Conservation (phyloP, 2,329 filamentous ascomycete species). For the Ceratocystis colombiana region DNA sequence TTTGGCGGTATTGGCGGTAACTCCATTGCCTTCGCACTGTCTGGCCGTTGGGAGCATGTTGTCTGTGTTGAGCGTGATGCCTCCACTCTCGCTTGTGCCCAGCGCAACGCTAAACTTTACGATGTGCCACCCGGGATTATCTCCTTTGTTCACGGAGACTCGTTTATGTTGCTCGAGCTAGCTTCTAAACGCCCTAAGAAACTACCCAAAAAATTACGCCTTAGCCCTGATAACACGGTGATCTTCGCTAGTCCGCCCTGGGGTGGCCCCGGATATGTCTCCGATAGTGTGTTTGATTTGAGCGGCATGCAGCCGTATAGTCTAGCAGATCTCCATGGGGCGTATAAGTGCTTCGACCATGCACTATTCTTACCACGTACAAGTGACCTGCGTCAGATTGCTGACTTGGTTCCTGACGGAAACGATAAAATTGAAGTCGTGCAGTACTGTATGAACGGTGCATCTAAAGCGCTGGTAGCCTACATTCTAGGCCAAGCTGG, state of each 20-base stretch:
- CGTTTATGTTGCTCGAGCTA: conserved; percentile 46
- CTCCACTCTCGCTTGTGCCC: conserved; percentile 73
- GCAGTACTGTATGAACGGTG: conserved; percentile 85
- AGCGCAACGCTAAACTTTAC: conserved; percentile 82
- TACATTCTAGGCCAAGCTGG: conserved; percentile 41
- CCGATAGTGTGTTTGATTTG: conserved; percentile 67
- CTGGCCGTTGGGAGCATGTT: conserved; percentile 66
- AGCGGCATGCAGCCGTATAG: conserved; percentile 81
- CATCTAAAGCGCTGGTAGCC: conserved; percentile 70
- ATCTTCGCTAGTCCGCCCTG: conserved; percentile 52
- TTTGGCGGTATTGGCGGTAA: conserved; percentile 93
- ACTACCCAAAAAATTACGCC: conserved; percentile 35
- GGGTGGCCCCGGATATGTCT: conserved; percentile 48
- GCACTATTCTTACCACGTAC: conserved; percentile 79
- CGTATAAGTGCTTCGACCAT: conserved; percentile 50
- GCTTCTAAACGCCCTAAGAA: conserved; percentile 29
- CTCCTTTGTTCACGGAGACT: conserved; percentile 79
- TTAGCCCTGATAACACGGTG: conserved; percentile 37
- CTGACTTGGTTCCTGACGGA: conserved; percentile 39
- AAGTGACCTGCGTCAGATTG: conserved; percentile 71
- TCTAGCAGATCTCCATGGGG: conserved; percentile 50
- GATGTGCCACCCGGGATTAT: conserved; percentile 62
- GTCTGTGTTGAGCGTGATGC: conserved; percentile 82
- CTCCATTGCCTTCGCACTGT: conserved; percentile 82
- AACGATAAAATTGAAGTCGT: conserved; percentile 57